phyloP scores from a whole-genome alignment of 2,329 filamentous ascomycete species.

The Chrysosphaeria jannelii region DNA sequence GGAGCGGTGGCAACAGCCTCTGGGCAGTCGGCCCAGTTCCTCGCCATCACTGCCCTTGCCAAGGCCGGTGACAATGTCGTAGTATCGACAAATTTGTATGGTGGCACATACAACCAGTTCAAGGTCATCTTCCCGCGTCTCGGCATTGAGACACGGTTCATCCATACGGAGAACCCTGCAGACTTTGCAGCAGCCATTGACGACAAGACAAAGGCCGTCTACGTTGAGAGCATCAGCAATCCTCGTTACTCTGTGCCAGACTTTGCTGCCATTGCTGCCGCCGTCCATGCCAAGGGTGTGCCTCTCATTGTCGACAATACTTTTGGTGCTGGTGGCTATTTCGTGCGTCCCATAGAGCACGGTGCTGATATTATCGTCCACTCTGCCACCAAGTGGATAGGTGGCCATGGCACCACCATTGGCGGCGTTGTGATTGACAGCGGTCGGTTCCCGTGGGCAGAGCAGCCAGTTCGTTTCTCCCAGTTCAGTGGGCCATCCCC shows the following conservation, averaged over 20 bases:
- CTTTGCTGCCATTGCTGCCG: conserved; percentile 57
- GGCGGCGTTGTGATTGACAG: conserved; percentile 64
- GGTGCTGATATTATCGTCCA: conserved; percentile 86
- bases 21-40: conserved; percentile 78
- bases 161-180: conserved; percentile 48
- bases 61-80: conserved; percentile 80
- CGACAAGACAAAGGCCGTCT: conserved; percentile 77
- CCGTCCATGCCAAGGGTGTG: conserved; percentile 39
- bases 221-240: conserved; percentile 80
- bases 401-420: conserved; percentile 79
- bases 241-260: conserved; percentile 82
- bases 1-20: conserved; percentile 64
- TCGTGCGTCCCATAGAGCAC: conserved; percentile 58
- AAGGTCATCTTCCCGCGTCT: conserved; percentile 73
- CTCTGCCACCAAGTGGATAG: conserved; percentile 92
- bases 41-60: conserved; percentile 60
- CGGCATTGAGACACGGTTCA: conserved; percentile 68
- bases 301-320: conserved; percentile 67
- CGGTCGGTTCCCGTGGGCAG: conserved; percentile 85
- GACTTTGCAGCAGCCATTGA: conserved; percentile 65
- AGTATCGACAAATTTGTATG: conserved; percentile 70
- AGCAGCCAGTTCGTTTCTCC: conserved; percentile 57
- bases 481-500: conserved; percentile 72
- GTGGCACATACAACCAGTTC: conserved; percentile 91
- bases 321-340: conserved; percentile 80